Base-by-base conservation (phyloP, 441 rosid genomes). In the Pelargonium australe region DNA sequence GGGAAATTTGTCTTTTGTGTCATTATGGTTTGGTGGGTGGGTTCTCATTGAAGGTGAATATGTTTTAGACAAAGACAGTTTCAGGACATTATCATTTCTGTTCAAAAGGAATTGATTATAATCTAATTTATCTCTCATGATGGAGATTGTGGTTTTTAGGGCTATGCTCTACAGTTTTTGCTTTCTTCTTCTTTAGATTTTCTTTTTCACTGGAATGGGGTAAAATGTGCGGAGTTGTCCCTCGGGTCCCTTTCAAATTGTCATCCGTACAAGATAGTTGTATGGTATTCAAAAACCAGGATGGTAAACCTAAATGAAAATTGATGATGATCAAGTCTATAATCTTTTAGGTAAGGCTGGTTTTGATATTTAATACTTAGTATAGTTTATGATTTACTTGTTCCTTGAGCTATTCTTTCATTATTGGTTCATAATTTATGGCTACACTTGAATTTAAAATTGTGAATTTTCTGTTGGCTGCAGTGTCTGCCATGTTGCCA, bases 401-500 rank as follows among this genome's bases (percentile, higher is more conserved):
- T 13, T 57, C 69, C 8, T 63, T 28, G 47, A 60, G 68, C 70
- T 66, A 72, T 64, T 75, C 67, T 66, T 47, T 72, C 10, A 6
- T 6, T 43, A 10, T 47, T 17, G 53, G 31, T 72, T 20, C 37
- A 41, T 20, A 6, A 17, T 13, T 63, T 43, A 20, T 44, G 40
- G 44, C 63, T 44, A 63, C 23, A 8, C 1, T 34, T 55, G 65
- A 53, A 40, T 63, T 5, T 51, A 31, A 65, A 69, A 62, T 40
- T 72, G 66, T 68, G 19, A 60, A 65, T 37, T 68, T 28, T 16
- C 53, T 73, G 41, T 77, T 80, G 76, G 74, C 78, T 79, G 79
- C 84, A 91, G 97, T 94, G 99, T 91, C 99, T 80, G 92, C 96
- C 70, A 86, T 94, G 96, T 66, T 94, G 89, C 93, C 89, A 28